These are phyloP conservation scores for Exophiala aquamarina DNA, from an alignment of 2,329 filamentous ascomycete species.

Conservation along the genomic window DNA sequence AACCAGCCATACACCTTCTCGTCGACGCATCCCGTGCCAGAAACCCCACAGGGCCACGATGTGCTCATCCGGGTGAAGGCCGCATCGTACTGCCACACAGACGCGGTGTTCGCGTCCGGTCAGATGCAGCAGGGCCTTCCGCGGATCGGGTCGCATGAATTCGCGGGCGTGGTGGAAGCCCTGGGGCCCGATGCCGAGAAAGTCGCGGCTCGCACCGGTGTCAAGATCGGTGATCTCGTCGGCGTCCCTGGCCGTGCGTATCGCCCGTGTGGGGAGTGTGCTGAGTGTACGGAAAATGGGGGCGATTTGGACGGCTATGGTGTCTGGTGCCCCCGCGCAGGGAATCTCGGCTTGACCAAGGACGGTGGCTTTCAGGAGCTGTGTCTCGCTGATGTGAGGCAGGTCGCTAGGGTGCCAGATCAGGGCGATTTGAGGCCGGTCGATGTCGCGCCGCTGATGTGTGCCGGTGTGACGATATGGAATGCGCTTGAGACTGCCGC, in stretches of 20 bases:
- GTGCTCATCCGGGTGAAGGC: constrained; percentile 47
- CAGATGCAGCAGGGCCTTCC: constrained; percentile 39
- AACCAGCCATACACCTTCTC: constrained; percentile 26
- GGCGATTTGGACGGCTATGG: constrained; percentile 23
- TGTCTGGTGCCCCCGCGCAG: constrained; percentile 20
- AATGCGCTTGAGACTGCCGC: constrained; percentile 38
- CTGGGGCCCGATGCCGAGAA: constrained; percentile 13
- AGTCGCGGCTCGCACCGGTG: constrained; percentile 9
- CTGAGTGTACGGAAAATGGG: constrained; percentile 19
- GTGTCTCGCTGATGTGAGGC: constrained; percentile 28
- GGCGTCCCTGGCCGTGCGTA: constrained; percentile 21
- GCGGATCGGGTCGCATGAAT: constrained; percentile 47
- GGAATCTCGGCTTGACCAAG: constrained; percentile 17
- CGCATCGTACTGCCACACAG: constrained; percentile 50
- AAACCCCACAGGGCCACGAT: constrained; percentile 35
- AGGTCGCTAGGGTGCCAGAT: constrained; percentile 31
- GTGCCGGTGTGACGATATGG: constrained; percentile 45
- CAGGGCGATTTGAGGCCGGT: constrained; percentile 32
- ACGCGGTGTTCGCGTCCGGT: constrained; percentile 37
- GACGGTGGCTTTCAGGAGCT: constrained; percentile 30
- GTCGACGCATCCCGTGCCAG: constrained; percentile 38
- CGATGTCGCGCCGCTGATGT: constrained; percentile 45
- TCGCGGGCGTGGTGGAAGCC: constrained; percentile 44
- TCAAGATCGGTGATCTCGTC: constrained; percentile 14
- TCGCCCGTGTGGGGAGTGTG: constrained; percentile 17